Percentiles rank a stretch among this genome's conserved stretches.
phyloP scores from a whole-genome alignment of 139 green algal genomes.

The Chlamydomonas eustigma region DNA sequence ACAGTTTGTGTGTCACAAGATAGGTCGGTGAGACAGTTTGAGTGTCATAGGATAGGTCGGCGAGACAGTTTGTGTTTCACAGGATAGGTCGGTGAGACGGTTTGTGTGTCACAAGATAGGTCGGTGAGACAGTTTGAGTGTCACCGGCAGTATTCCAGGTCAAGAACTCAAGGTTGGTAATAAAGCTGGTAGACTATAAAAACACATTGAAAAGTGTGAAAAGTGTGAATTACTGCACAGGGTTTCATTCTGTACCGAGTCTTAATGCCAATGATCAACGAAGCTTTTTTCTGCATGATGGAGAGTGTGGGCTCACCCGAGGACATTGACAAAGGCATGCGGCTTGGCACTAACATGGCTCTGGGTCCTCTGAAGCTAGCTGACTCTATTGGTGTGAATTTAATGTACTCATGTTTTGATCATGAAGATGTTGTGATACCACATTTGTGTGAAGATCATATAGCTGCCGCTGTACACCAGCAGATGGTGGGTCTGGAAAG shows the following conservation, averaged over 20 bases:
- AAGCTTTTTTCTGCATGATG: slow-evolving; percentile 54
- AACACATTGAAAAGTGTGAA: no score
- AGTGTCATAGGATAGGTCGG: no score
- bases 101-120: background rate
- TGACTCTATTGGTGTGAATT: slow-evolving; percentile 72
- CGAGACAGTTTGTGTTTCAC: no score
- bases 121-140: background rate
- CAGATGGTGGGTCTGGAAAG: background rate
- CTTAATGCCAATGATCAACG: slow-evolving; percentile 96
- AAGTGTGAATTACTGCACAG: no score
- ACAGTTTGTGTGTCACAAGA: slow-evolving; percentile 6
- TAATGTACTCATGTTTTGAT: no score
- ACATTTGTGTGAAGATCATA: no score
- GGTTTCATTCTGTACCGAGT: slow-evolving; percentile 85
- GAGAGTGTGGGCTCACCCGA: slow-evolving; percentile 63
- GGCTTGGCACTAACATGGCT: slow-evolving; percentile 79
- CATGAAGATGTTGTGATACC: no score
- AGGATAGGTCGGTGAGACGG: slow-evolving; percentile 74
- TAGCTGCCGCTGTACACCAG: no score
- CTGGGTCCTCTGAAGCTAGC: slow-evolving; percentile 76
- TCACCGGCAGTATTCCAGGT: no score
- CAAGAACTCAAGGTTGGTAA: no score
- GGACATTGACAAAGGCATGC: slow-evolving; percentile 82
- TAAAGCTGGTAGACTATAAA: no score
- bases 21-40: background rate